Base-by-base conservation (phyloP, 2,329 filamentous ascomycete genomes). In the Alternaria incomplexa region DNA sequence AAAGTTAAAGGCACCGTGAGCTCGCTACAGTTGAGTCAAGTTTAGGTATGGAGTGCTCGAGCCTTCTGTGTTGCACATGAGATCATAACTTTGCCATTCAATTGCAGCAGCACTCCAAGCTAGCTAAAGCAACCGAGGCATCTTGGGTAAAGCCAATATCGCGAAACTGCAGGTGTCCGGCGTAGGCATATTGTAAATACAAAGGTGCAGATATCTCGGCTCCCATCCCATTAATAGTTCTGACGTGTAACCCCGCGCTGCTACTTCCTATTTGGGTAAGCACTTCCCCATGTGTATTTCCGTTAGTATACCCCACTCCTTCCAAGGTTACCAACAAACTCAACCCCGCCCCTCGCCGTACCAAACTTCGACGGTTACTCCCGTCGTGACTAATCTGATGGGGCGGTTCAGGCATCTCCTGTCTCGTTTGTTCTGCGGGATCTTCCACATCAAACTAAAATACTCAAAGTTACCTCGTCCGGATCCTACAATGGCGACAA, bases 181-280 rank as follows among this genome's bases (percentile, higher is more conserved):
- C 36, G n/a, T 17, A 40, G 36, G 8, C n/a, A 40, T 5, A 40
- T 40, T 40, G 6, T 8, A 40, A 40, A 40, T 40, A 40, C n/a
- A 50, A 26, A 40, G 32, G 12, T 15, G 40, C 50, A 55, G 36
- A 20, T 17, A 32, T 6, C 9, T 52, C 48, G 20, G 28, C 10
- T 23, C 5, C 50, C 13, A 26, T 55, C 11, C 58, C 45, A 44
- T 20, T 22, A 17, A 32, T 26, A 22, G 40, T n/a, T 28, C 54
- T 58, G 58, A 64, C 62, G 62, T 63, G 52, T 53, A 61, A 13
- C 50, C 58, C 62, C 62, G 54, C 62, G 23, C 17, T 50, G 6
- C n/a, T 26, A 40, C 13, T 36, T 46, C 58, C 54, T 28, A 28
- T 58, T 62, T 6, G 48, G 62, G 58, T 46, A 64, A 64, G 47